Conservation (phyloP, 345 rosid species). For the Boechera retrofracta region DNA sequence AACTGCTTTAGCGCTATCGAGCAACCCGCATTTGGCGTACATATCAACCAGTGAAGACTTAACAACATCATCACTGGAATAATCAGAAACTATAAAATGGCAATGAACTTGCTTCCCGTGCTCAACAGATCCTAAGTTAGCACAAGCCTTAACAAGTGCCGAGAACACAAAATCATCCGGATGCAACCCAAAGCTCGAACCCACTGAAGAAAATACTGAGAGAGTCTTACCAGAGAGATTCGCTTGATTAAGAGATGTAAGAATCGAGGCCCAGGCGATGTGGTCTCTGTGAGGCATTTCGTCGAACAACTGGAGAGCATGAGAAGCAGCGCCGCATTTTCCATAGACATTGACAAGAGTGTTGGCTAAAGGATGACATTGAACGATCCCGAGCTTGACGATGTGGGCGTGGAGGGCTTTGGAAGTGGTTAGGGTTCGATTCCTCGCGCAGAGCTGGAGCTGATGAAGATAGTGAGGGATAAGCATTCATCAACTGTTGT, state of each 20-base stretch:
- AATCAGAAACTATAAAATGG: slow-evolving; percentile 53
- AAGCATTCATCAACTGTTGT: slow-evolving; percentile 52
- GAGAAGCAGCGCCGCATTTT: slow-evolving; percentile 53
- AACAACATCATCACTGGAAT: slow-evolving; percentile 60
- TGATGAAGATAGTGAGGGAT: slow-evolving; percentile 51
- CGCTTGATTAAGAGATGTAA: slow-evolving; percentile 62
- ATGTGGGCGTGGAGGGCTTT: slow-evolving; percentile 58
- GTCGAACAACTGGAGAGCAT: slow-evolving; percentile 59
- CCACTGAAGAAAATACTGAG: slow-evolving; percentile 48
- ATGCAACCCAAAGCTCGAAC: slow-evolving; percentile 38
- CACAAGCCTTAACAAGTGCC: slow-evolving; percentile 67
- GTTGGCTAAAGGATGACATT: slow-evolving; percentile 49
- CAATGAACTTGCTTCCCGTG: slow-evolving; percentile 76
- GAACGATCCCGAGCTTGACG: slow-evolving; percentile 55
- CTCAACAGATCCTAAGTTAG: slow-evolving; percentile 54
- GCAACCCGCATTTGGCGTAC: slow-evolving; percentile 69
- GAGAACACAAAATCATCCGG: slow-evolving; percentile 75
- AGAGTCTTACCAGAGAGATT: slow-evolving; percentile 57
- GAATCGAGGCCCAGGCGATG: slow-evolving; percentile 74
- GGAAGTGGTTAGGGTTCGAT: slow-evolving; percentile 40
- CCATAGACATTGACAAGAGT: slow-evolving; percentile 57
- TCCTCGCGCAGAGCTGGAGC: slow-evolving; percentile 52
- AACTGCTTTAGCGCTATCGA: slow-evolving; percentile 51
- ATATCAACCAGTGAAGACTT: slow-evolving; percentile 80
- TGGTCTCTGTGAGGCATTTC: slow-evolving; percentile 71